A percentile compares a stretch with the other conserved stretches of the same genome.
Conservation (phyloP, 805 yeast genomes). For the Torulaspora maleeae region DNA sequence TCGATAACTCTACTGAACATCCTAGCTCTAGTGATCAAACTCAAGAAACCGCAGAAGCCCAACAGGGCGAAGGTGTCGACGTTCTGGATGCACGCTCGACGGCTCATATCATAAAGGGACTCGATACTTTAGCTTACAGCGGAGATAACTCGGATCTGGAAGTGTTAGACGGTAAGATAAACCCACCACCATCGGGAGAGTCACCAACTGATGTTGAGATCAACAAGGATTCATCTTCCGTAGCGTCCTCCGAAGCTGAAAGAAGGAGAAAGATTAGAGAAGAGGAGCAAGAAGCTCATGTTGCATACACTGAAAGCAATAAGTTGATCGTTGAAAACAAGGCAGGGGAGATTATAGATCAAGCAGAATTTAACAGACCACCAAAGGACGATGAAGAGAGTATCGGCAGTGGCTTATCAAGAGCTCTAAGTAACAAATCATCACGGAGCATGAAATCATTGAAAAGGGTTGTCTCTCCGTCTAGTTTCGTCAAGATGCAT, state of each 20-base stretch:
- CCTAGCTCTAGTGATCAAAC: slow-evolving; percentile 11
- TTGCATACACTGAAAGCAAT: slow-evolving; percentile 65
- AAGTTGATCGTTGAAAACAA: slow-evolving; percentile 73
- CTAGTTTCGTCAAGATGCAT: slow-evolving; percentile 18
- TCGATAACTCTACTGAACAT: slow-evolving; percentile 10
- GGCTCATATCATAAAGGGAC: slow-evolving; percentile 12
- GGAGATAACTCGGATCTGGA: slow-evolving; percentile 6
- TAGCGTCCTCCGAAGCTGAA: slow-evolving; percentile 16
- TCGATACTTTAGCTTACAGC: slow-evolving; percentile 10
- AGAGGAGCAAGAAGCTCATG: slow-evolving; percentile 31
- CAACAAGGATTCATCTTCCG: slow-evolving; percentile 7
- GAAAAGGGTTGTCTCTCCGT: slow-evolving; percentile 23
- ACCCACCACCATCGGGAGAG: slow-evolving; percentile 5
- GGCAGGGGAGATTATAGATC: slow-evolving; percentile 73
- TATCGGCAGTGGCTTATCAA: slow-evolving; percentile 10
- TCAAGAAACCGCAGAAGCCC: background rate
- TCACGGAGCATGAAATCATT: slow-evolving; percentile 31
- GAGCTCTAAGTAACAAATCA: slow-evolving; percentile 25
- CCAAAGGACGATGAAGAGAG: slow-evolving; percentile 28
- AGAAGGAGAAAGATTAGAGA: slow-evolving; percentile 21
- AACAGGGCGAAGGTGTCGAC: slow-evolving; percentile 3
- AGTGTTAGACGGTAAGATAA: slow-evolving; percentile 1
- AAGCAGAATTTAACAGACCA: slow-evolving; percentile 39
- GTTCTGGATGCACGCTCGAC: slow-evolving; percentile 11
- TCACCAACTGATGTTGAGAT: slow-evolving; percentile 8